Conservation (phyloP, 495 filamentous ascomycete genomes). For the Penicillium paxilli region DNA sequence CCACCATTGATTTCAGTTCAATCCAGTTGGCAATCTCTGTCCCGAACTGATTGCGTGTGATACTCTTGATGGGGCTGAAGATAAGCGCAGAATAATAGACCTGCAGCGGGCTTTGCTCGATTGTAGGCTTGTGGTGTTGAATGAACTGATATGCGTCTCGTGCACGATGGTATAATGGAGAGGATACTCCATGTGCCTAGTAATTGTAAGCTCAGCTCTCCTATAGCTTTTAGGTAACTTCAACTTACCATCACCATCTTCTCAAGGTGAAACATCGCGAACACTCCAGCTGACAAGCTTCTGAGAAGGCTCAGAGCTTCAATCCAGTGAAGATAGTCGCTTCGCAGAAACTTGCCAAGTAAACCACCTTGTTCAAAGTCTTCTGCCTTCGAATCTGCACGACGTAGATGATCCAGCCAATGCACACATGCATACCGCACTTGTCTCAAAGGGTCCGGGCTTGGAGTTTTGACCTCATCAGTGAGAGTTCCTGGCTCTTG, state of each 20-base stretch:
- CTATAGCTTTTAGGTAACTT: neutral
- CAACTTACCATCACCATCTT: constrained; percentile 4
- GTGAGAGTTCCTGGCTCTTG: neutral
- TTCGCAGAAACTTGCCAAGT: constrained; percentile 20
- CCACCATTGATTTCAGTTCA: neutral
- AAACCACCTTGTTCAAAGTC: constrained; percentile 12
- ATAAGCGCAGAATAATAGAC: neutral
- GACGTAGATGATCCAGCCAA: neutral
- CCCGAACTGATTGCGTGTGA: neutral
- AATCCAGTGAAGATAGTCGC: constrained; percentile 36
- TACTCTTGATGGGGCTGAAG: neutral
- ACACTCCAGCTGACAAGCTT: constrained; percentile 26
- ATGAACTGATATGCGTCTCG: neutral
- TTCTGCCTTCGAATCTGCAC: neutral
- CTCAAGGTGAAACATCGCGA: constrained; percentile 13
- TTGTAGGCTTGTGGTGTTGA: neutral
- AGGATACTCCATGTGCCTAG: neutral
- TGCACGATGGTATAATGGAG: neutral
- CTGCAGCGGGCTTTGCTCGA: neutral
- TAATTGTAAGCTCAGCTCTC: neutral
- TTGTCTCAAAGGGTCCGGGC: neutral
- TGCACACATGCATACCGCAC: neutral
- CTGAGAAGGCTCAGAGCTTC: constrained; percentile 34
- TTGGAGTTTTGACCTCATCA: neutral
- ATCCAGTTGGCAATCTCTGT: neutral